A percentile compares a stretch with the other conserved stretches of the same genome.
Conservation (phyloP, 805 yeast species). For the Candida gorgasii region DNA sequence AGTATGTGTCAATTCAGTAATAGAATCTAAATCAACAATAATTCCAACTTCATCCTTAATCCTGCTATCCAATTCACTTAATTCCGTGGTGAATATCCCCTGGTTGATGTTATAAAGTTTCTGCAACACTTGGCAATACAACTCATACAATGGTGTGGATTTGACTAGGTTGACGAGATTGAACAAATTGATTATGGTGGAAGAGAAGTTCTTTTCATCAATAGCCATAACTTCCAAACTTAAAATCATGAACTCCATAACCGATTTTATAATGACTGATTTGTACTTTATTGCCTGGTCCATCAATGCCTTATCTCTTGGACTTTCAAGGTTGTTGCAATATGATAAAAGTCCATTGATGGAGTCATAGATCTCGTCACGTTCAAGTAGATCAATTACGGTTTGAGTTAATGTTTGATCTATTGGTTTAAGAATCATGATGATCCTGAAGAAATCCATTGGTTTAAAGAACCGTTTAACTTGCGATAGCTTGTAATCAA, state of each 20-base stretch:
- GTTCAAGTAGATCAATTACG: slow-evolving; percentile 23
- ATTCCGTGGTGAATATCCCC: slow-evolving; percentile 25
- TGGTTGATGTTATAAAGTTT: slow-evolving; percentile 32
- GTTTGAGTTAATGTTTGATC: slow-evolving; percentile 22
- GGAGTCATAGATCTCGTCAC: slow-evolving; percentile 31
- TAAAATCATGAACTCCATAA: slow-evolving; percentile 28
- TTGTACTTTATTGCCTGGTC: slow-evolving; percentile 40
- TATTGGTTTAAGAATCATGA: slow-evolving; percentile 24
- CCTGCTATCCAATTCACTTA: slow-evolving; percentile 21
- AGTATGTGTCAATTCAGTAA: slow-evolving; percentile 14
- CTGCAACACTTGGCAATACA: slow-evolving; percentile 25
- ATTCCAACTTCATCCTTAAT: slow-evolving; percentile 34
- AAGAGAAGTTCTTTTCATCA: slow-evolving; percentile 30
- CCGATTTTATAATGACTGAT: slow-evolving; percentile 25
- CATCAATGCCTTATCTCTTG: slow-evolving; percentile 30
- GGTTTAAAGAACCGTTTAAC: slow-evolving; percentile 25
- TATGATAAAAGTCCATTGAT: slow-evolving; percentile 27
- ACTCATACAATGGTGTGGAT: slow-evolving; percentile 26
- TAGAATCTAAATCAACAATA: slow-evolving; percentile 32
- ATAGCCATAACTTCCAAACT: slow-evolving; percentile 34
- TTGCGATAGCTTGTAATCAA: slow-evolving; percentile 25
- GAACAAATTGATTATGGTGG: slow-evolving; percentile 26
- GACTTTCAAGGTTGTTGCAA: slow-evolving; percentile 32
- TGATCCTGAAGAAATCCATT: slow-evolving; percentile 38
- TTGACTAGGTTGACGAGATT: slow-evolving; percentile 34